Conservation (phyloP, 176 grass and related monocot genomes). For the Zoysia japonica region DNA sequence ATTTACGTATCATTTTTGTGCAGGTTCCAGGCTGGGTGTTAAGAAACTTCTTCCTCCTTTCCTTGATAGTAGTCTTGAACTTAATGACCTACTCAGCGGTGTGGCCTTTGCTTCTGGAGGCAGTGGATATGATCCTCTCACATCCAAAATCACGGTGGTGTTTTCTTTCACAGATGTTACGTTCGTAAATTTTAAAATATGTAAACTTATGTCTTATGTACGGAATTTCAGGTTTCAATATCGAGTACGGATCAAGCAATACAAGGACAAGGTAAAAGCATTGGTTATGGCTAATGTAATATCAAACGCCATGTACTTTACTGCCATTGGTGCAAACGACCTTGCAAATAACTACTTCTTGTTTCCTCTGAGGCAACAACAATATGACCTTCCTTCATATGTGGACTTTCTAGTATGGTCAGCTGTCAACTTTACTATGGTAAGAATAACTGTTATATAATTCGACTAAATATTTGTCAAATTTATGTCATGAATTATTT, state of each 20-base stretch:
- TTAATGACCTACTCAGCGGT: conserved; percentile 39
- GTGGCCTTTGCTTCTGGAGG: conserved; percentile 43
- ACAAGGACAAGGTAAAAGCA: conserved; percentile 28
- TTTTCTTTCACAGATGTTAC: no score
- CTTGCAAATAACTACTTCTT: conserved; percentile 41
- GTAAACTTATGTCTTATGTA: background rate
- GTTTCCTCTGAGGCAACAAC: background rate
- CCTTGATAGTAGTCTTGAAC: conserved; percentile 4
- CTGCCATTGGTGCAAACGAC: conserved; percentile 23
- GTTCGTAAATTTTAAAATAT: no score
- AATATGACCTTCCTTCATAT: conserved; percentile 33
- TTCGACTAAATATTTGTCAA: background rate
- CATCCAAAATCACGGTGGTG: conserved; percentile 20
- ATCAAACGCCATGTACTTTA: background rate
- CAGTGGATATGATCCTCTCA: conserved; percentile 44
- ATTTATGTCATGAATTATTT: no score
- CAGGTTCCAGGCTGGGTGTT: background rate
- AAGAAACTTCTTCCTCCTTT: conserved; percentile 39
- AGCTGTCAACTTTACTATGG: conserved; percentile 34
- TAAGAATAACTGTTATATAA: background rate
- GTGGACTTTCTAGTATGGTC: conserved; percentile 14
- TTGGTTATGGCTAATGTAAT: background rate
- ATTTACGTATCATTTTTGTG: no score
- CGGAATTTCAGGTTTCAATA: no score
- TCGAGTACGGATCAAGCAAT: background rate